A percentile compares a stretch with the other conserved stretches of the same genome.
Conservation (phyloP, 208 protist species). For the Trypanosoma boissoni region DNA sequence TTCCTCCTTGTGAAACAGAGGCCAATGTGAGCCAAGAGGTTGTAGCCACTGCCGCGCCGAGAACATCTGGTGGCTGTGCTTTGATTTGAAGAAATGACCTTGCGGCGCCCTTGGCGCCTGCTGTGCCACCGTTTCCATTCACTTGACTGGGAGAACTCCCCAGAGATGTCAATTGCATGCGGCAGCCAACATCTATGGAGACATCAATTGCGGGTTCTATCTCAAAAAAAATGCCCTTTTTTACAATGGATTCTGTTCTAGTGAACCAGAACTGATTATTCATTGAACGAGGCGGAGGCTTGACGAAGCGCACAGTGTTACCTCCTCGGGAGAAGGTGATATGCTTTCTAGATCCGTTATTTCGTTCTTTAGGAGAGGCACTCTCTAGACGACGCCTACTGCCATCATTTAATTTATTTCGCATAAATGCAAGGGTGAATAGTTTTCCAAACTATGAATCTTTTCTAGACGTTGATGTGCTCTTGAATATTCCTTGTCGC, state of each 20-base stretch:
- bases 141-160: slow-evolving; percentile 14
- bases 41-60: not conserved
- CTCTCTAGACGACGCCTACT: no score
- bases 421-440: no score
- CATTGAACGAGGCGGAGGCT: slow-evolving; percentile 63
- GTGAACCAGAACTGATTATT: slow-evolving; percentile 84
- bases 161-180: slow-evolving; percentile 69
- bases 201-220: slow-evolving; percentile 66
- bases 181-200: slow-evolving; percentile 57
- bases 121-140: not conserved
- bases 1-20: slow-evolving; percentile 25
- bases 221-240: slow-evolving; percentile 73
- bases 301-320: slow-evolving; percentile 72
- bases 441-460: no score
- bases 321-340: slow-evolving; percentile 63
- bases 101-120: not conserved
- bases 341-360: no score
- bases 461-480: no score
- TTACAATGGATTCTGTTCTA: slow-evolving; percentile 59
- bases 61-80: not conserved
- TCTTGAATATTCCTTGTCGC: no score
- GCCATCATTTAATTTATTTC: no score
- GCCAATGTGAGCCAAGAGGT: slow-evolving; percentile 35
- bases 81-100: slow-evolving; percentile 19
- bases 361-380: no score